Evolutionary conservation across 2,329 filamentous ascomycete genomes (phyloP), one percentile per base, ranked within the genome.

Genomic region (Calonectria pteridis): DNA sequence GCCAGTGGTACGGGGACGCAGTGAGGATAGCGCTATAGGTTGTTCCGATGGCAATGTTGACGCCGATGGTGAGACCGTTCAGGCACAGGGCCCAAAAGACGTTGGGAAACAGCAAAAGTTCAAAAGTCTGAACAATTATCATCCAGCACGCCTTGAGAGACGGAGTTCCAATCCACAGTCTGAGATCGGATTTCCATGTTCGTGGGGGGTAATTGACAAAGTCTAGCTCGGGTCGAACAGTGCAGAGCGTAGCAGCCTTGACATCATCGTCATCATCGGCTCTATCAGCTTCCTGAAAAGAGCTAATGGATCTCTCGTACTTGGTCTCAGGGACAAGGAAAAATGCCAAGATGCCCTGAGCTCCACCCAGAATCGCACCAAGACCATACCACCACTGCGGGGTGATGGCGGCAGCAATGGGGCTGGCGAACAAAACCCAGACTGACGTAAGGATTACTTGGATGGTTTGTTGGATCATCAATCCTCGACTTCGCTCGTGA

Each of bases 1-100:
- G 69, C 77, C 76, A 78, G 67, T 75, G 78, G 49, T 78, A 78
- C 9, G 77, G 77, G 26, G 76, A 67, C 13, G 29, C 29, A 1
- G 75, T 76, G 13, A 78, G 65, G 9, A 78, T 78, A 4, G n/a
- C 11, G 11, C 77, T 75, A 7, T 78, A 77, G 0, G 77, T 78
- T 1, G 77, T 78, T 33, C 76, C 75, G n/a, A 78, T 78, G 4
- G 77, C 77, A 16, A 78, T 77, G 26, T 78, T 78, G n/a, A 77
- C 51, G 16, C 77, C 77, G 10, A 78, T 67, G 0, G 77, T 78
- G 5, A 78, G 75, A 28, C 77, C 77, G 37, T 78, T 78, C 2
- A 78, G 55, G 9, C 75, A 73, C 13, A 78, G 55, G 9, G 77
- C 77, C 77, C 77, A 78, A 20, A 78, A 7, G 18, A 78, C 73